Evolutionary conservation across 2,329 filamentous ascomycete species (phyloP), one percentile per base, ranked within the genome.

Genomic region (Nigrospora sphaerica): DNA sequence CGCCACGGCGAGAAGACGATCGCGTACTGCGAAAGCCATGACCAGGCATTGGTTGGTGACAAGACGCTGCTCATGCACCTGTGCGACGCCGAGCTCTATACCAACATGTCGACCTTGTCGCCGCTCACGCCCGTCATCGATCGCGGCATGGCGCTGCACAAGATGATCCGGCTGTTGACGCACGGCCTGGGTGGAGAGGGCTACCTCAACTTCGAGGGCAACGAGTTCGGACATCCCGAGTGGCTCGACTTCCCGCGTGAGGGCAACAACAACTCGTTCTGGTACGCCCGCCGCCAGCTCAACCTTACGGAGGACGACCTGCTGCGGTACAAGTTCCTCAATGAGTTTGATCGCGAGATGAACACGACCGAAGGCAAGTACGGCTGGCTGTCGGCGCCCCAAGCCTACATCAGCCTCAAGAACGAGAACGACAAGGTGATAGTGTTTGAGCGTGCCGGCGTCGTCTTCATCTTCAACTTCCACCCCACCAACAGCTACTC

Each of bases 11-110:
- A 98, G 68, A 97, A 97, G 77, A 96, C 92, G 0, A 97, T 98
- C 60, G 93, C 93, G 4, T 98, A 98, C 62, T 89, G 88, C 49
- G 93, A 98, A 64, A 95, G 88, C 56, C 93, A 98, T 63, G 93
- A 98, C 60, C 93, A 98, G 79, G 91, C 93, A 3, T 79, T 98
- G 40, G 93, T 98, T 32, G 93, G 93, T 37, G 93, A 98, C 72
- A 98, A 98, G 70, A 86, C 89, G 0, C 74, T 98, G 39, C 89
- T 98, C 77, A 95, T 98, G 86, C 95, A 95, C 79, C 85, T 98
- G 41, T 96, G 91, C 65, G 93, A 98, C 64, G 91, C 92, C 16
- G 84, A 98, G 64, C 81, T 98, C 75, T 98, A 98, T 72, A 96
- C 92, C 23, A 85, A 98, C 73, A 98, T 98, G 93, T 97, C 93